phyloP scores from a whole-genome alignment of 306 rosid genomes.

The Casuarina cunninghamiana region DNA sequence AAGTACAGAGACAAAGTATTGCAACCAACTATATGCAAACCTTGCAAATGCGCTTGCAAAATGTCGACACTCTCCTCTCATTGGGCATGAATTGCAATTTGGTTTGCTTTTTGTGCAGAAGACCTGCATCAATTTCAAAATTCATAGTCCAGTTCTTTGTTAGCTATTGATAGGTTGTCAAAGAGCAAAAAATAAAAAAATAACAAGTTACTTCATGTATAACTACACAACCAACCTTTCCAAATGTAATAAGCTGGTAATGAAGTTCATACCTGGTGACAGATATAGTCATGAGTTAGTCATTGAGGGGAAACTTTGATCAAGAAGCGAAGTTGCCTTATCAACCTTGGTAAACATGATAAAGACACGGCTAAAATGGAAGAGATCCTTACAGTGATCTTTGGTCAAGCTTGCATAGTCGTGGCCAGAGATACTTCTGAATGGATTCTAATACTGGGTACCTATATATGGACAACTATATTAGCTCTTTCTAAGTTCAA shows the following conservation, averaged over 20 bases:
- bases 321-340: neutral
- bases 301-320: conserved; percentile 5
- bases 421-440: conserved; percentile 98
- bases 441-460: conserved; percentile 94
- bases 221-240: conserved; percentile 66
- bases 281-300: conserved; percentile 29
- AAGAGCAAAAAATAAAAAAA: neutral
- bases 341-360: conserved; percentile 13
- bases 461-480: conserved; percentile 51
- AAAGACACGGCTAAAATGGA: conserved; percentile 12
- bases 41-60: conserved; percentile 99
- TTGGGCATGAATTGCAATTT: conserved; percentile 97
- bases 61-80: conserved; percentile 99
- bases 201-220: neutral
- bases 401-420: conserved; percentile 99
- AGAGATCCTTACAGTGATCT: conserved; percentile 66
- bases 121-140: conserved; percentile 59
- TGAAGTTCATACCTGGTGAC: conserved; percentile 89
- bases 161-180: conserved; percentile 26
- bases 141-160: conserved; percentile 27
- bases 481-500: conserved; percentile 28
- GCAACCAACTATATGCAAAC: conserved; percentile 39
- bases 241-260: conserved; percentile 98
- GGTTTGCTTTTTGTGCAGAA: conserved; percentile 98
- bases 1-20: neutral